These are phyloP conservation scores for Penicillium sumatraense DNA, from an alignment of 2,329 filamentous ascomycete genomes.

Conservation along the genomic window DNA sequence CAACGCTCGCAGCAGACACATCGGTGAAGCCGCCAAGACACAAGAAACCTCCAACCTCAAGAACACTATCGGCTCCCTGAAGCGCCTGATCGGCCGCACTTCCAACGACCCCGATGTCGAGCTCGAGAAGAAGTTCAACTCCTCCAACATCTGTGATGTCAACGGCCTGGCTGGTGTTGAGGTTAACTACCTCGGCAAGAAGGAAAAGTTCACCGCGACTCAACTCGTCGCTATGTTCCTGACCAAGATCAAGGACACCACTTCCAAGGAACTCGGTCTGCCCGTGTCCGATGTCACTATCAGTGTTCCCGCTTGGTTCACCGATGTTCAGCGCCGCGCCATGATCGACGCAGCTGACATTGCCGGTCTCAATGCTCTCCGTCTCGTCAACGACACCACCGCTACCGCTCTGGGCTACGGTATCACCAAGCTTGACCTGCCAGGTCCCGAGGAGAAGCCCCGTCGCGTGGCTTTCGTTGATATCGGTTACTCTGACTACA, in stretches of 20 bases:
- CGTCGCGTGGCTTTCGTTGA: conserved; percentile 90
- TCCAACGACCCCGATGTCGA: conserved; percentile 90
- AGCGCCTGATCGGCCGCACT: conserved; percentile 86
- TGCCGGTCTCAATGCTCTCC: conserved; percentile 87
- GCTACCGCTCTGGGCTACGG: conserved; percentile 94
- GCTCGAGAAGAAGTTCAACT: conserved; percentile 89
- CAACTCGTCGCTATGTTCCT: conserved; percentile 96
- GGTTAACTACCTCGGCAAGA: conserved; percentile 90
- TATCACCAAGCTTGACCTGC: conserved; percentile 96
- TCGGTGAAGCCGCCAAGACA: conserved; percentile 95
- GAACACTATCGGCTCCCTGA: conserved; percentile 93
- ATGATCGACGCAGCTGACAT: conserved; percentile 92
- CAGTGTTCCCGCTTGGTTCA: conserved; percentile 96
- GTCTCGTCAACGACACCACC: conserved; percentile 97
- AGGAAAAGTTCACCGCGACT: conserved; percentile 91
- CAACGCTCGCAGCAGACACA: conserved; percentile 88
- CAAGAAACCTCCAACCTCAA: conserved; percentile 99
- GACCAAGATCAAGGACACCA: conserved; percentile 89
- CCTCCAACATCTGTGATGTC: conserved; percentile 83
- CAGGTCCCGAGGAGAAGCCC: conserved; percentile 85
- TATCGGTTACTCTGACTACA: conserved; percentile 96
- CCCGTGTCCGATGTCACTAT: conserved; percentile 92
- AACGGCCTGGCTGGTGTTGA: conserved; percentile 94
- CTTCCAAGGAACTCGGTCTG: conserved; percentile 83
- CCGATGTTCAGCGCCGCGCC: conserved; percentile 85